These are phyloP conservation scores for Phytopythium ostracodes DNA, from an alignment of 352 stramenopile species.

Conservation along the genomic window DNA sequence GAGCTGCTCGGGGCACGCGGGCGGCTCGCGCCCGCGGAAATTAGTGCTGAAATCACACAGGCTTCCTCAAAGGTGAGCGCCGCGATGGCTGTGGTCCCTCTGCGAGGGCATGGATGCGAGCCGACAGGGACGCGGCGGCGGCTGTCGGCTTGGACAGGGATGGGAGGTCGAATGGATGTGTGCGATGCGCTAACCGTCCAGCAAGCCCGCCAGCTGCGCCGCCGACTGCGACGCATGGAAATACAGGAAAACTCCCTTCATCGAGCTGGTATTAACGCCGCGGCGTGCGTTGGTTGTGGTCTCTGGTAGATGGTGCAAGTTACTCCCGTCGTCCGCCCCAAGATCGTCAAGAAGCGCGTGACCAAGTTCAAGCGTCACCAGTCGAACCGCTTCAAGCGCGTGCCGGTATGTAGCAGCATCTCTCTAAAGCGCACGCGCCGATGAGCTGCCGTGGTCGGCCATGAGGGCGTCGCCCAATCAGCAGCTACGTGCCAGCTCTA, in stretches of 20 bases:
- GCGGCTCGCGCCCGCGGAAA: slow-evolving; percentile 15
- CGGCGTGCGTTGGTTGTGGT: slow-evolving; percentile 2
- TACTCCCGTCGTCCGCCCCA: slow-evolving; percentile 85
- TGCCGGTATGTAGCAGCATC: slow-evolving; percentile 69
- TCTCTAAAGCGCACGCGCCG: not conserved
- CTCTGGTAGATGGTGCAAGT: slow-evolving; percentile 85
- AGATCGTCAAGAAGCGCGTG: slow-evolving; percentile 99
- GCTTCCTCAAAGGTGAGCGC: slow-evolving; percentile 79
- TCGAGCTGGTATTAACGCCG: not conserved
- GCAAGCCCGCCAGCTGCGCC: not conserved
- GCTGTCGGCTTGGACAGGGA: not conserved
- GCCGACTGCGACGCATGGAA: not conserved
- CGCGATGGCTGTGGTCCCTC: slow-evolving; percentile 2
- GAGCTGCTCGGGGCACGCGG: not conserved
- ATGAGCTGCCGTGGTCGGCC: not conserved
- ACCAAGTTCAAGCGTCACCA: slow-evolving; percentile 99
- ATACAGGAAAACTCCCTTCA: not conserved
- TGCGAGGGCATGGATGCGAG: not conserved
- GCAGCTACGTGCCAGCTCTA: not conserved
- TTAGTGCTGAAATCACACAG: slow-evolving; percentile 88
- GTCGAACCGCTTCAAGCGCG: slow-evolving; percentile 97
- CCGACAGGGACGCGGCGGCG: not conserved
- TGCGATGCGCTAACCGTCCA: too few relatives aligned
- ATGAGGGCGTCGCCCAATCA: not conserved
- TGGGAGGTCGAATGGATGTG: too few relatives aligned